Conservation (phyloP, 148 eudicot genomes). For the Rheum nobile region DNA sequence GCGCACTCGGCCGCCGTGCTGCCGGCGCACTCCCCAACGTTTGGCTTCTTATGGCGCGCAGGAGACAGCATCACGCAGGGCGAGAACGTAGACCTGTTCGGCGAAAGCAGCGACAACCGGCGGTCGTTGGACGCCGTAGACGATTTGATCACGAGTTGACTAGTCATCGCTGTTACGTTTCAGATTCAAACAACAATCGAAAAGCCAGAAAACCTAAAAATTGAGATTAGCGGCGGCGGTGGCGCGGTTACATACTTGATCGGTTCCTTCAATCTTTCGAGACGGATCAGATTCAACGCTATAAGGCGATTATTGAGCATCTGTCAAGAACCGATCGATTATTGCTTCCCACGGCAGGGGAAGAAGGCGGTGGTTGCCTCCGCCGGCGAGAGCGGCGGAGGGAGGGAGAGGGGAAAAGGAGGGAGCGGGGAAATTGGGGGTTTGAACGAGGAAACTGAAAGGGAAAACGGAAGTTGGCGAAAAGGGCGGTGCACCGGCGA, state of each 20-base stretch:
- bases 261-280: neutral
- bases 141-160: neutral
- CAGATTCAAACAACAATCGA: neutral
- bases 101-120: neutral
- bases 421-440: neutral
- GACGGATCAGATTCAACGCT: neutral
- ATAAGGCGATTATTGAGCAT: too few relatives aligned
- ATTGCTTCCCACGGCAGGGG: neutral
- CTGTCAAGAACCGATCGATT: neutral
- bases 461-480: neutral
- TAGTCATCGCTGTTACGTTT: neutral
- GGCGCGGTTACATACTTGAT: neutral
- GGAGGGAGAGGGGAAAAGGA: neutral
- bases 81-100: neutral
- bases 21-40: constrained; percentile 28
- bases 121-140: neutral
- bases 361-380: neutral
- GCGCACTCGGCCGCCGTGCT: constrained; percentile 75
- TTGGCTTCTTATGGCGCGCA: neutral
- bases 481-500: too few relatives aligned
- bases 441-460: neutral
- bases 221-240: neutral
- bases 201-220: neutral
- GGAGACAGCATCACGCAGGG: neutral
- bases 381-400: constrained; percentile 1